These are phyloP conservation scores for Emiliania huxleyi DNA, from an alignment of 78 protist species.

Conservation along the genomic window DNA sequence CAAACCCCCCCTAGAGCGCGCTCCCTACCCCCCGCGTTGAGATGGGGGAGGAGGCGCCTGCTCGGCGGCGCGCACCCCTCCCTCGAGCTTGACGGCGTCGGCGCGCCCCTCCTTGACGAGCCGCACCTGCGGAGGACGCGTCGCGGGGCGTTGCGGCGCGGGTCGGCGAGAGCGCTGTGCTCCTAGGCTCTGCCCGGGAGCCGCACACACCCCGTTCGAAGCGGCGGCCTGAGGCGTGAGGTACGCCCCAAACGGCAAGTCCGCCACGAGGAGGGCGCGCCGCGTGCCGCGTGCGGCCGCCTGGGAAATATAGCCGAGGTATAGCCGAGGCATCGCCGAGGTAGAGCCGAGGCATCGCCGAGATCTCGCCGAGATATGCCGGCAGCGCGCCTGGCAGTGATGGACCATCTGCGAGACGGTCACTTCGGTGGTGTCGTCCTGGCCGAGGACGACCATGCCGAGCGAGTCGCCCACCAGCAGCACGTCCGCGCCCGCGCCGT, in stretches of 20 bases:
- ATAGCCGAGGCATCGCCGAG: too few relatives aligned
- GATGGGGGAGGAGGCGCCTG: too few relatives aligned
- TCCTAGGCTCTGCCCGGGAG: too few relatives aligned
- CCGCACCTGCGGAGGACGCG: too few relatives aligned
- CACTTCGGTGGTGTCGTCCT: conserved; percentile 66
- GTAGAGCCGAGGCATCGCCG: too few relatives aligned
- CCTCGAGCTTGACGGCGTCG: conserved; percentile 89
- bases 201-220: conserved; percentile 73
- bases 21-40: too few relatives aligned
- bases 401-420: conserved; percentile 86
- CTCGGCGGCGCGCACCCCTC: conserved; percentile 61
- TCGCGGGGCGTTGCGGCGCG: too few relatives aligned
- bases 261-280: conserved; percentile 78
- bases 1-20: too few relatives aligned
- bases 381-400: conserved; percentile 70
- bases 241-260: conserved; percentile 90
- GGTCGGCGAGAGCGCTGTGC: too few relatives aligned
- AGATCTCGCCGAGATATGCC: too few relatives aligned
- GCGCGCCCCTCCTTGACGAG: conserved; percentile 68
- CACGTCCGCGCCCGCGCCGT: conserved; percentile 56
- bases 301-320: too few relatives aligned
- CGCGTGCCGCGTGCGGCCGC: conserved; percentile 75
- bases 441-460: conserved; percentile 86
- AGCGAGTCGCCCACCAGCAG: conserved; percentile 86
- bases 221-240: conserved; percentile 56